Evolutionary conservation across 179 eudicot species (phyloP), one percentile per base, ranked within the genome.

Genomic region (Pouteria campechiana): DNA sequence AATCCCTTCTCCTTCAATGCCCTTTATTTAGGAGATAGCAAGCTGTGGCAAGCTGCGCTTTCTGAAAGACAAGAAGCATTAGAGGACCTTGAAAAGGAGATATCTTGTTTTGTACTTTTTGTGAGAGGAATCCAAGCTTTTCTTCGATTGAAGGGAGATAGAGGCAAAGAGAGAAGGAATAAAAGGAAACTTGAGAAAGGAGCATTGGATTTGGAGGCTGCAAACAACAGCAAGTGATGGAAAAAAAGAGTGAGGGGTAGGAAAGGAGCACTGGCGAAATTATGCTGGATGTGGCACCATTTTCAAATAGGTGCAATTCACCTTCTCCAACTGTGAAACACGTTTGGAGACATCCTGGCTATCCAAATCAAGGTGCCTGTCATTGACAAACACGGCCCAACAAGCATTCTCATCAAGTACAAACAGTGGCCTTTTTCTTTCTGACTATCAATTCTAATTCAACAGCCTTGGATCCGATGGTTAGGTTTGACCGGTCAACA

Each of bases 101-200:
- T 61, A 61, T 38, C 58, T 50, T 31, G 58, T 58, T 48, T 37
- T 17, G 41, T 39, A 41, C 53, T 28, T 14, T 33, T 36, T 9
- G 59, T 34, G 29, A 30, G 64, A 46, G 63, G 87, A 77, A 84
- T 77, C 78, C 58, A 61, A 81, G 76, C 70, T 72, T 84, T n/a
- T 70, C 70, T 78, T 75, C 69, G 48, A 58, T 23, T 62, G 68
- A 55, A 66, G 79, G 68, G 70, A 63, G 74, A 65, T 54, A 50
- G 52, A 57, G 57, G 41, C 55, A 52, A 47, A 64, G 55, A 68
- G 72, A 48, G 54, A 58, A 32, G 59, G 86, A 84, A 80, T 83
- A 80, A 59, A 37, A 70, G 95, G 56, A 69, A 72, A 81, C 95
- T 84, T 84, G 69, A 70, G 63, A 39, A 48, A 60, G 38, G 83